Evolutionary conservation across 2,329 filamentous ascomycete genomes (phyloP).

Genomic region (Arthroderma uncinatum): DNA sequence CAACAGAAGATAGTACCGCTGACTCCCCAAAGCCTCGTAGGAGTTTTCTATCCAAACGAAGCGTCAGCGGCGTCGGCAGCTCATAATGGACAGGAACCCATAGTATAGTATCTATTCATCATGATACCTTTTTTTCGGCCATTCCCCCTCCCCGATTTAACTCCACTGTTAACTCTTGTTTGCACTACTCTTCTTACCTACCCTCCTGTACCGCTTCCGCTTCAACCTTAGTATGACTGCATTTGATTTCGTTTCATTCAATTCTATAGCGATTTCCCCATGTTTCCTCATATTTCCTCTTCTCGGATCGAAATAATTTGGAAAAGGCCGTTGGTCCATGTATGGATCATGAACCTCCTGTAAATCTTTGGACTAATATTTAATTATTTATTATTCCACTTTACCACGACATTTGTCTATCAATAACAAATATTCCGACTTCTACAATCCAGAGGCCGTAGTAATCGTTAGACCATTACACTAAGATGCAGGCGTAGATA

Average conservation of each 20-base stretch:
- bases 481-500: too few species aligned
- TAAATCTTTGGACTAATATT: background rate
- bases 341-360: background rate
- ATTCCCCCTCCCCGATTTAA: conserved; percentile 1
- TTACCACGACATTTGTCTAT: background rate
- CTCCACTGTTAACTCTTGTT: conserved; percentile 1
- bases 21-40: conserved; percentile 33
- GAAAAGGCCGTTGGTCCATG: background rate
- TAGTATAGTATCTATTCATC: background rate
- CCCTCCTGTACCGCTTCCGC: background rate
- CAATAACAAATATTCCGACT: background rate
- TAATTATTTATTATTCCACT: background rate
- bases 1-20: conserved; percentile 22
- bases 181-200: background rate
- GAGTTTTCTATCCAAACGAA: conserved; percentile 38
- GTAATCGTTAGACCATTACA: too few species aligned
- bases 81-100: background rate
- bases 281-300: background rate
- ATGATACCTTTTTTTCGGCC: background rate
- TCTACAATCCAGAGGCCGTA: too few species aligned
- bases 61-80: conserved; percentile 18
- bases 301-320: background rate
- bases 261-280: background rate
- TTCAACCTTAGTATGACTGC: background rate
- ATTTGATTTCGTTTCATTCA: background rate